Evolutionary conservation across 371 early-diverging fungal species (phyloP), one percentile per base, ranked within the genome.

Genomic region (Mucor piriformis): DNA sequence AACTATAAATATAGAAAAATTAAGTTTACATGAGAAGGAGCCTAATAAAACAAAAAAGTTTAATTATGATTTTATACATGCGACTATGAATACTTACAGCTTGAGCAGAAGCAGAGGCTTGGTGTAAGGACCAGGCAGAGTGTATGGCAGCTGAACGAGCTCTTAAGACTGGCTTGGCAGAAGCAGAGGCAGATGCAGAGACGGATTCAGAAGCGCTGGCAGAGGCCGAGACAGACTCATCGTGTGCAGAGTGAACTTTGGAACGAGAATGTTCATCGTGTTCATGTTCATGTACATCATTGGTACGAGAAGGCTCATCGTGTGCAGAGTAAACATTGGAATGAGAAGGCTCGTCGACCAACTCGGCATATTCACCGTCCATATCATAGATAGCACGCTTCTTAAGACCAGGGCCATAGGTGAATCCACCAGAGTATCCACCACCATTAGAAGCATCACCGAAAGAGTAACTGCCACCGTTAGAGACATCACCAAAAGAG

Each of bases 361-460:
- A 4, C 32, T 59, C 56, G 1, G 60, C 40, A 11, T 59, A 59
- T 15, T 38, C 24, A 23, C 54, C 60, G 57, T 59, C 20, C 56
- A 55, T 46, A 43, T 55, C 44, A 13, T 50, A 58, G 23, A 58
- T 50, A 1, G 58, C 58, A 6, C 58, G 58, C 32, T 58, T 58
- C 6, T 15, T 3, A 12, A 18, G 6, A 18, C 42, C 18, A 18
- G 42, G 6, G 18, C 13, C 16, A 10, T 38, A 3, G 38, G 6
- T n/a, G 8, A 15, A 3, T 38, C 16, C 15, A 38, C 38, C 38
- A 5, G 37, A 37, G 3, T 6, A 37, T n/a, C n/a, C n/a, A 37
- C 37, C 37, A 37, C 12, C 37, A n/a, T 37, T 37, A 4, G 11
- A 3, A 13, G 11, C 37, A 37, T 6, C 3, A 10, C 15, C 11